These are phyloP conservation scores for Xylaria sp. DNA, from an alignment of 2,329 filamentous ascomycete species.

Conservation along the genomic window DNA sequence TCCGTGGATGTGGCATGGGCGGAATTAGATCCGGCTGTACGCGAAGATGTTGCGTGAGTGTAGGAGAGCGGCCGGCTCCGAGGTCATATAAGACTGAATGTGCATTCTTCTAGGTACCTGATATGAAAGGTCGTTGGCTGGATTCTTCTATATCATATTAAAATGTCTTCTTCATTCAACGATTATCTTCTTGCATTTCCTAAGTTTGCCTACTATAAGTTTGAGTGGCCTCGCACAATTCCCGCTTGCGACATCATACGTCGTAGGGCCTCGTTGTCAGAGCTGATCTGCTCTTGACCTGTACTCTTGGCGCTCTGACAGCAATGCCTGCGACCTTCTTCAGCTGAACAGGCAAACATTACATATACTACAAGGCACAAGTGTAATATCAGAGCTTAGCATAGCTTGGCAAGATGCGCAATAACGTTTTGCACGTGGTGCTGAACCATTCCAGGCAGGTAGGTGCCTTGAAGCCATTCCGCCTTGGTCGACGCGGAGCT, in stretches of 20 bases:
- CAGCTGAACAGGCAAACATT: constrained; percentile 2
- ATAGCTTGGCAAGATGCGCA: constrained; percentile 8
- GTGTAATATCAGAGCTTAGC: background rate
- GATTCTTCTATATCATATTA: background rate
- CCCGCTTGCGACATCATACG: background rate
- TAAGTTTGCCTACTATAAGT: background rate
- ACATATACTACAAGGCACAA: constrained; percentile 3
- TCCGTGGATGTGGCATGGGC: constrained; percentile 1
- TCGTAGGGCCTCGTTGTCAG: background rate
- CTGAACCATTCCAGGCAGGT: constrained; percentile 12
- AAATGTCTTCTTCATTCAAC: background rate
- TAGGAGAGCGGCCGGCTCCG: constrained; percentile 9
- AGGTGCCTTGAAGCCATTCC: constrained; percentile 7
- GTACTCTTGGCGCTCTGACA: background rate
- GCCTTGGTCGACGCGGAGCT: constrained; percentile 18
- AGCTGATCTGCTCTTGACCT: background rate
- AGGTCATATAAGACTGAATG: background rate
- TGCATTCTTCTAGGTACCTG: background rate
- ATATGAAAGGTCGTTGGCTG: background rate
- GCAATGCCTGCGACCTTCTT: background rate
- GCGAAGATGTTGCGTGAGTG: constrained; percentile 2
- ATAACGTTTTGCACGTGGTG: constrained; percentile 24
- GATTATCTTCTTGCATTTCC: background rate
- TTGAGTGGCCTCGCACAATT: background rate
- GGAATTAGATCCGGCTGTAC: constrained; percentile 24